Percentiles rank a stretch among this genome's conserved stretches.
phyloP scores from a whole-genome alignment of 306 rosid species.

The Parietaria judaica region DNA sequence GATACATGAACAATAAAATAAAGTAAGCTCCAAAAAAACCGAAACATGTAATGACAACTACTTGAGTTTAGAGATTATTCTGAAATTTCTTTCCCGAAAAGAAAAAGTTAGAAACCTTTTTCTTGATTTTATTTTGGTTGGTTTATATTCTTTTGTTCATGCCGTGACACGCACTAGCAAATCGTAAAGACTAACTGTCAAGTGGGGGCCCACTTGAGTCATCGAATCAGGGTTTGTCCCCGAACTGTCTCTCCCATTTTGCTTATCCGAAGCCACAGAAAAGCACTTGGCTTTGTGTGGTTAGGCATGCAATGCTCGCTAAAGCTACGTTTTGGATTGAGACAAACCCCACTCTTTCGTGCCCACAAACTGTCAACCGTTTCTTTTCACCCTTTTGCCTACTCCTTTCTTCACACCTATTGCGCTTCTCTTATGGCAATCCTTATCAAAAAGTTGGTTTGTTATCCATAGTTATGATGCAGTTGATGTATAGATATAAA shows the following conservation, averaged over 20 bases:
- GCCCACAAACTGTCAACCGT: conserved; percentile 1
- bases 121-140: background rate
- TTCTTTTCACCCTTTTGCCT: background rate
- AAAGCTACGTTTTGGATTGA: conserved; percentile 9
- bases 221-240: conserved; percentile 16
- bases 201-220: conserved; percentile 28
- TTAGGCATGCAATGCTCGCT: conserved; percentile 16
- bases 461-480: too few species aligned
- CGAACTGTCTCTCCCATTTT: conserved; percentile 32
- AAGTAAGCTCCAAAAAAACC: too few species aligned
- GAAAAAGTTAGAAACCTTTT: background rate
- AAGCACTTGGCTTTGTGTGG: conserved; percentile 6
- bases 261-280: conserved; percentile 25
- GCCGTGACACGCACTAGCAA: conserved; percentile 17
- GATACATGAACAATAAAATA: too few species aligned
- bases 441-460: too few species aligned
- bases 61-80: too few species aligned
- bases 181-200: conserved; percentile 14
- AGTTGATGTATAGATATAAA: too few species aligned
- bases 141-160: conserved; percentile 1
- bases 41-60: too few species aligned
- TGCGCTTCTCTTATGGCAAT: too few species aligned
- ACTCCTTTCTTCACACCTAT: background rate
- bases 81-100: background rate
- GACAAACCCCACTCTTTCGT: conserved; percentile 6